Conservation (phyloP, 805 yeast genomes). For the Candida nitratophila region DNA sequence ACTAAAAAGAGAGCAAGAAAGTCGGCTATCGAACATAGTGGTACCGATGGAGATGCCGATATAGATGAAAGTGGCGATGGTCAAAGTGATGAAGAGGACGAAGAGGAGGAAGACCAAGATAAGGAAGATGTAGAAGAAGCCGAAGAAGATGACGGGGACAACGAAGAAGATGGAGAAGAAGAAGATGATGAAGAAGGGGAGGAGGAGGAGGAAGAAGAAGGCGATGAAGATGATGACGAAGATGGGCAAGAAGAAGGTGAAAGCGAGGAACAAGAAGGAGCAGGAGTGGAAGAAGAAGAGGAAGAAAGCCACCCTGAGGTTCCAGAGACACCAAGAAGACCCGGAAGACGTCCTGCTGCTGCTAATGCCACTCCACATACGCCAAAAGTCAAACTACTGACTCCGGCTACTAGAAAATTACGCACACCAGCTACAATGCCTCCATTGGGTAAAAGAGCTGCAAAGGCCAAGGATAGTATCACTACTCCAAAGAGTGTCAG, state of each 20-base stretch:
- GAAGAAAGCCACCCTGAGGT: conserved; percentile 1
- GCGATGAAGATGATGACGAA: neutral
- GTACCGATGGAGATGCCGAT: neutral
- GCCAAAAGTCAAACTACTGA: conserved; percentile 7
- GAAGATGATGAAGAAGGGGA: conserved; percentile 4
- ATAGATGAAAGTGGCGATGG: neutral
- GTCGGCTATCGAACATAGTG: no score
- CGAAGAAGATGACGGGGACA: conserved; percentile 1
- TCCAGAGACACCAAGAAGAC: conserved; percentile 1
- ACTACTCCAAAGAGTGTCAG: neutral
- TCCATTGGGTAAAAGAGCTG: neutral
- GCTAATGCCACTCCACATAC: conserved; percentile 2
- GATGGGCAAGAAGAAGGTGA: conserved; percentile 3
- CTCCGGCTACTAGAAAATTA: conserved; percentile 11
- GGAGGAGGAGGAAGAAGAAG: neutral
- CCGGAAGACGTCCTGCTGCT: neutral
- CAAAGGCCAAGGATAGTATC: neutral
- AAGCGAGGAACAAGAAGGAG: conserved; percentile 1
- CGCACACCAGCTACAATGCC: conserved; percentile 4
- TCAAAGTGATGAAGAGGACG: conserved; percentile 1
- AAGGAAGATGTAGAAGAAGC: neutral
- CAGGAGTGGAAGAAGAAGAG: neutral
- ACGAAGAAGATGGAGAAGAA: conserved; percentile 3
- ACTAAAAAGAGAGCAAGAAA: neutral
- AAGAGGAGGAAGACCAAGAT: neutral